phyloP scores from a whole-genome alignment of 148 eudicot genomes.

The Chenopodium album region DNA sequence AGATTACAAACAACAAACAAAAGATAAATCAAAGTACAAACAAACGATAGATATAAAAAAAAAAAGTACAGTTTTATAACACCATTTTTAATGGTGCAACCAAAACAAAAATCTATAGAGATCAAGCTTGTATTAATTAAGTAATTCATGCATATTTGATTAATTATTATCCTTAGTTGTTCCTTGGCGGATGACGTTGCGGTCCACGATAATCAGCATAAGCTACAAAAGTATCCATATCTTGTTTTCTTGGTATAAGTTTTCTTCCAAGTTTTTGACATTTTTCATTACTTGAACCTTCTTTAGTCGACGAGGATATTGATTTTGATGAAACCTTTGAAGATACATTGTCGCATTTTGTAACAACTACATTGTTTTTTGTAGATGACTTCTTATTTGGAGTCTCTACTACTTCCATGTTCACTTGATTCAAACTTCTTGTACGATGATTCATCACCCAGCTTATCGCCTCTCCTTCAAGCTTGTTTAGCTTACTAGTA shows the following conservation, averaged over 20 bases:
- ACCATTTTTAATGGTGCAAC: not conserved
- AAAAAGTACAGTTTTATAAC: no score
- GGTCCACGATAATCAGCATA: slow-evolving; percentile 33
- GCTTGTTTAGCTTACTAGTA: not conserved
- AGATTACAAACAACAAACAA: not conserved
- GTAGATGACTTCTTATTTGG: not conserved
- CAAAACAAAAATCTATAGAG: not conserved
- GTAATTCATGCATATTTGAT: not conserved
- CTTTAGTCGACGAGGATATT: not conserved
- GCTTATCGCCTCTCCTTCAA: not conserved
- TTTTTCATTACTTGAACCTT: not conserved
- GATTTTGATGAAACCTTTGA: slow-evolving; percentile 15
- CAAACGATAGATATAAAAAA: not conserved
- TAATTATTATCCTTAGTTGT: slow-evolving; percentile 5
- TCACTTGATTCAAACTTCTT: not conserved
- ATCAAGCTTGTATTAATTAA: no score
- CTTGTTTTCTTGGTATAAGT: slow-evolving; percentile 18
- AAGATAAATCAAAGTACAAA: not conserved
- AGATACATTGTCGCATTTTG: not conserved
- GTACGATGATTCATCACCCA: not conserved
- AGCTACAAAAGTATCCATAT: slow-evolving; percentile 32
- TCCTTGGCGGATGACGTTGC: slow-evolving; percentile 27
- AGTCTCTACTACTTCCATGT: not conserved
- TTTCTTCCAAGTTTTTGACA: not conserved
- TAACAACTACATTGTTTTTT: not conserved